Conservation (phyloP, 345 rosid species). For the Populus euphratica region DNA sequence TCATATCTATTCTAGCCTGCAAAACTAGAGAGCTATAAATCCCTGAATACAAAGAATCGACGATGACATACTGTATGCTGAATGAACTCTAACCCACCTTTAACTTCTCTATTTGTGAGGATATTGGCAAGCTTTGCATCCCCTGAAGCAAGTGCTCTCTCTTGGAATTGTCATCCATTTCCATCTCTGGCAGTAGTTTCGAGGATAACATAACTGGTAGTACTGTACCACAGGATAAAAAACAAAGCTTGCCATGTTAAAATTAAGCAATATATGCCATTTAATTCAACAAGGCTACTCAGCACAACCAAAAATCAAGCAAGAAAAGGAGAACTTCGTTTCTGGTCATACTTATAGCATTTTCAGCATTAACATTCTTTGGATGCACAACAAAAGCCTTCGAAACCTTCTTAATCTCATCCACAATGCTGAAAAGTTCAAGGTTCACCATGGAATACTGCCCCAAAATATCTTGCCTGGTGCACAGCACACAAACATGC, state of each 20-base stretch:
- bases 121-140: slow-evolving; percentile 66
- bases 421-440: slow-evolving; percentile 87
- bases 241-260: slow-evolving; percentile 9
- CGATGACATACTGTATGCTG: neutral
- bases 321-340: neutral
- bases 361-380: slow-evolving; percentile 80
- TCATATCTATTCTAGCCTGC: slow-evolving; percentile 81
- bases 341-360: slow-evolving; percentile 56
- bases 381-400: slow-evolving; percentile 85
- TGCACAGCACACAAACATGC: neutral
- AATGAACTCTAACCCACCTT: slow-evolving; percentile 41
- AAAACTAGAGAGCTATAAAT: slow-evolving; percentile 17
- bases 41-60: neutral
- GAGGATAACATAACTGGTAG: slow-evolving; percentile 95
- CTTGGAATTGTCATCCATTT: slow-evolving; percentile 70
- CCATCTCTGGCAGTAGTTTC: slow-evolving; percentile 91
- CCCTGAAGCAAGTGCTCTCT: slow-evolving; percentile 89
- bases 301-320: neutral
- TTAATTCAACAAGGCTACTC: no score
- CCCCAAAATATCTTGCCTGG: slow-evolving; percentile 89
- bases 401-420: slow-evolving; percentile 75
- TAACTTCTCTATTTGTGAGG: slow-evolving; percentile 71
- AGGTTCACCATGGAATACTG: slow-evolving; percentile 91
- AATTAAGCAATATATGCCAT: neutral
- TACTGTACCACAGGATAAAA: slow-evolving; percentile 40